A percentile compares a stretch with the other conserved stretches of the same genome.
These are phyloP conservation scores for Candida succiphila DNA, from an alignment of 805 yeast genomes.

Conservation along the genomic window DNA sequence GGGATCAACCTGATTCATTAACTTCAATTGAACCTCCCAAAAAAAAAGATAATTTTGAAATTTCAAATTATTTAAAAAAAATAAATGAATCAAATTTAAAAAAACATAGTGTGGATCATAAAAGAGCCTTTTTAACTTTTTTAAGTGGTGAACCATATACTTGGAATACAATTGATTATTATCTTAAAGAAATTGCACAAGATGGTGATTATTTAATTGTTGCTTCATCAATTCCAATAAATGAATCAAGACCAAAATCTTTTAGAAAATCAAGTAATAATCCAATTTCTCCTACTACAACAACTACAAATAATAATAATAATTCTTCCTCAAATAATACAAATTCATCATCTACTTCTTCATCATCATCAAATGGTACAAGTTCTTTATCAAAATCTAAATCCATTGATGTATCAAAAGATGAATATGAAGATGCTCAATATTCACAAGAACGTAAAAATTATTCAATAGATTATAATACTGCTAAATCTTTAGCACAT, in stretches of 20 bases:
- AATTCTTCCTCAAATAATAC: constrained; percentile 5
- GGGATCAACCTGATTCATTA: background rate
- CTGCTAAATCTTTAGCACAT: constrained; percentile 12
- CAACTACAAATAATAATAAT: constrained; percentile 6
- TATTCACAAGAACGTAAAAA: constrained; percentile 13
- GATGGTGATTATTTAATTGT: constrained; percentile 61
- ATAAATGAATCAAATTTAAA: background rate
- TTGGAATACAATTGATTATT: constrained; percentile 68
- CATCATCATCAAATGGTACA: background rate
- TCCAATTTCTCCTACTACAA: background rate
- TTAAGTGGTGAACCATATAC: constrained; percentile 60
- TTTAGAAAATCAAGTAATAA: background rate
- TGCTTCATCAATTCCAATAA: constrained; percentile 13
- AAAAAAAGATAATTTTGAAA: background rate
- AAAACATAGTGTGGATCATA: background rate
- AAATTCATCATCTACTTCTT: no score
- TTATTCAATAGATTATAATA: background rate
- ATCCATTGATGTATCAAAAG: no score
- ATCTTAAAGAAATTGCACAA: constrained; percentile 36
- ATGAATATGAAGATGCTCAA: no score
- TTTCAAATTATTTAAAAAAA: constrained; percentile 1
- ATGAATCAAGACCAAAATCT: background rate
- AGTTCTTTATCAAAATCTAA: no score
- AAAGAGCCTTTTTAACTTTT: constrained; percentile 20
- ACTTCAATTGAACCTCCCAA: background rate